phyloP scores from a whole-genome alignment of 768 basidiomycete genomes.

The Lactarius tabidus region DNA sequence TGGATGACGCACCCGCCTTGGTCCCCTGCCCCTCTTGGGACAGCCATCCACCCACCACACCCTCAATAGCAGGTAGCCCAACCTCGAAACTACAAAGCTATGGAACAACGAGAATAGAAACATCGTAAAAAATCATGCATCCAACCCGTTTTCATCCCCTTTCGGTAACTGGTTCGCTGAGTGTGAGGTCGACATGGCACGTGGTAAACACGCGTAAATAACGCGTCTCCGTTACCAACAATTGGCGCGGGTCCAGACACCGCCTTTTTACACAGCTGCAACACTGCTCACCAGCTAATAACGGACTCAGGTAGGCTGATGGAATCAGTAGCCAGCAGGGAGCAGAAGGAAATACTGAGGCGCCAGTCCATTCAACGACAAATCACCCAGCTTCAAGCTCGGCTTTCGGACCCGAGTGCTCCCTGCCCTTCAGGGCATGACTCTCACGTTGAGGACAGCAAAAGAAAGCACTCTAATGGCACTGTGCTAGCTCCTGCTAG shows the following conservation, averaged over 20 bases:
- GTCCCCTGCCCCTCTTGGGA: not conserved
- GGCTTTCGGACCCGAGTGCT: conserved; percentile 42
- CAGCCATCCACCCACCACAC: not conserved
- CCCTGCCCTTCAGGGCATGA: conserved; percentile 27
- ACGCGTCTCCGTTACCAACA: conserved; percentile 21
- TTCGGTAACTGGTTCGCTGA: conserved; percentile 20
- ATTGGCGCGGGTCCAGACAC: not conserved
- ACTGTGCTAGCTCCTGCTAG: conserved; percentile 49
- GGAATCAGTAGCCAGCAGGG: conserved; percentile 51
- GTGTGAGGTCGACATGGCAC: not conserved
- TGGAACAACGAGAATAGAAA: conserved; percentile 1
- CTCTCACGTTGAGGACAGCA: conserved; percentile 36
- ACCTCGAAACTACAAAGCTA: not conserved
- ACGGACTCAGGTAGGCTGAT: conserved; percentile 32
- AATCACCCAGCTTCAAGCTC: conserved; percentile 53
- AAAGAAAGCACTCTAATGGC: conserved; percentile 43
- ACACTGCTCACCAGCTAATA: not conserved
- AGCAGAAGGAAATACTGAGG: conserved; percentile 36
- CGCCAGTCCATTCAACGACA: conserved; percentile 51
- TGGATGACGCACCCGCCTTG: not conserved
- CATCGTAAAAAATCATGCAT: not conserved
- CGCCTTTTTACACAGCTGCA: not conserved
- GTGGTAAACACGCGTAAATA: conserved; percentile 28
- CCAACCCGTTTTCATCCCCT: not conserved
- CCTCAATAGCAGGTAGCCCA: not conserved